Conservation (phyloP, 257 asterid genomes). For the Vinca minor region DNA sequence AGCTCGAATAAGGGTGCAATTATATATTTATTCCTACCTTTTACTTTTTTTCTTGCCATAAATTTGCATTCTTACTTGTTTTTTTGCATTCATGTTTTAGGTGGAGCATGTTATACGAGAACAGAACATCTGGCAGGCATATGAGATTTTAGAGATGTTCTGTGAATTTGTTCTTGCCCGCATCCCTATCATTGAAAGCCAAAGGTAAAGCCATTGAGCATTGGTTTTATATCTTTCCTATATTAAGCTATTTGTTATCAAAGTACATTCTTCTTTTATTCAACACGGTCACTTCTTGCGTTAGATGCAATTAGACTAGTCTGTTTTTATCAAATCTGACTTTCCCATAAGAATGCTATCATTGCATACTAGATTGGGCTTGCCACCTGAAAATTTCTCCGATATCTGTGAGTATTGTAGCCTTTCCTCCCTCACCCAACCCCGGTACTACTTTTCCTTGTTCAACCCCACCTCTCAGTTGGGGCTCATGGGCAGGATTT, state of each 20-base stretch:
- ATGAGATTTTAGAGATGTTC: slow-evolving; percentile 72
- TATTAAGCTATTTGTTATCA: background rate
- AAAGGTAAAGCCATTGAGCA: slow-evolving; percentile 37
- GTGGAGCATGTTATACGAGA: slow-evolving; percentile 93
- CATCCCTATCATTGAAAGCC: slow-evolving; percentile 72
- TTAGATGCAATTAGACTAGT: background rate
- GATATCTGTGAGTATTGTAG: background rate
- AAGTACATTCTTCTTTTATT: background rate
- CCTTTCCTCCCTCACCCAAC: background rate
- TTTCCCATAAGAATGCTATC: background rate
- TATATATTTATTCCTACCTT: background rate
- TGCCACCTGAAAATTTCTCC: too few relatives aligned
- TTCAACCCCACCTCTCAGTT: background rate
- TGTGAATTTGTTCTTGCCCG: slow-evolving; percentile 83
- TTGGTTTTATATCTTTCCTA: background rate
- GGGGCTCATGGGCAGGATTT: background rate
- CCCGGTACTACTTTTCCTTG: background rate
- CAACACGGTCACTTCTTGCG: background rate
- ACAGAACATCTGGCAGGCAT: slow-evolving; percentile 82
- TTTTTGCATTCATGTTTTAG: slow-evolving; percentile 28
- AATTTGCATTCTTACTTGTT: background rate
- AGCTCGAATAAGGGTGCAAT: slow-evolving; percentile 73
- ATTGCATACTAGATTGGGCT: background rate
- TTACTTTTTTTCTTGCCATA: background rate
- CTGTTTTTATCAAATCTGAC: background rate